These are phyloP conservation scores for Monosporozyma yasuniensis DNA, from an alignment of 805 yeast species.

Conservation along the genomic window DNA sequence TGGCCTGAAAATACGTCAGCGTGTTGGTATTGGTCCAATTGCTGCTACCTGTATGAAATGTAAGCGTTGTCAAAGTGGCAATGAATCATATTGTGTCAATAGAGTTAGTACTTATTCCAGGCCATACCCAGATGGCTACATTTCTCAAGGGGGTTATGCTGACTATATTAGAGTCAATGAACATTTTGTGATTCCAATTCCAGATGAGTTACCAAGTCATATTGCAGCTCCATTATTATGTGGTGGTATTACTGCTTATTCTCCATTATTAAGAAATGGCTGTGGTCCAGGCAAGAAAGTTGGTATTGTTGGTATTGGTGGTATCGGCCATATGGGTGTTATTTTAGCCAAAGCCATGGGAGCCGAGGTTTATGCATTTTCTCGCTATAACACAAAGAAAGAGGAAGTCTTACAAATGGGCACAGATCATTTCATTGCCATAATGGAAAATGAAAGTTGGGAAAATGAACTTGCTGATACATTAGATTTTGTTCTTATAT, in stretches of 20 bases:
- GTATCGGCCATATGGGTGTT: conserved; percentile 48
- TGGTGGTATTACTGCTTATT: conserved; percentile 67
- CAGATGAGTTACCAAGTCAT: conserved; percentile 42
- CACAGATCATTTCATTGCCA: conserved; percentile 46
- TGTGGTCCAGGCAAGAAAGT: conserved; percentile 43
- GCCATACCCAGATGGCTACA: conserved; percentile 40
- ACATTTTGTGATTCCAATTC: conserved; percentile 54
- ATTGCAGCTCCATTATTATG: conserved; percentile 67
- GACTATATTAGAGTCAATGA: conserved; percentile 56
- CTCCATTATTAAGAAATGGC: conserved; percentile 51
- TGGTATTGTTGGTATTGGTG: conserved; percentile 50
- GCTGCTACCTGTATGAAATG: conserved; percentile 53
- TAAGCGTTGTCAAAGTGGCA: conserved; percentile 43
- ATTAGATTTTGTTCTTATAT: conserved; percentile 41
- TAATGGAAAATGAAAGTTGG: conserved; percentile 41
- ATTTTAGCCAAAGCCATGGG: conserved; percentile 52
- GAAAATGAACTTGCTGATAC: conserved; percentile 22
- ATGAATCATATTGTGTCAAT: conserved; percentile 50
- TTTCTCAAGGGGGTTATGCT: conserved; percentile 62
- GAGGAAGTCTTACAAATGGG: conserved; percentile 43
- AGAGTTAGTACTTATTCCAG: conserved; percentile 40
- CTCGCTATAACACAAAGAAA: conserved; percentile 41
- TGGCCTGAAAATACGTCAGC: conserved; percentile 52
- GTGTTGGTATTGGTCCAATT: conserved; percentile 77
- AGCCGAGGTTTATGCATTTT: conserved; percentile 49